A percentile compares a stretch with the other conserved stretches of the same genome.
These are phyloP conservation scores for Fibroporia radiculosa DNA, from an alignment of 768 basidiomycete species.

Conservation along the genomic window DNA sequence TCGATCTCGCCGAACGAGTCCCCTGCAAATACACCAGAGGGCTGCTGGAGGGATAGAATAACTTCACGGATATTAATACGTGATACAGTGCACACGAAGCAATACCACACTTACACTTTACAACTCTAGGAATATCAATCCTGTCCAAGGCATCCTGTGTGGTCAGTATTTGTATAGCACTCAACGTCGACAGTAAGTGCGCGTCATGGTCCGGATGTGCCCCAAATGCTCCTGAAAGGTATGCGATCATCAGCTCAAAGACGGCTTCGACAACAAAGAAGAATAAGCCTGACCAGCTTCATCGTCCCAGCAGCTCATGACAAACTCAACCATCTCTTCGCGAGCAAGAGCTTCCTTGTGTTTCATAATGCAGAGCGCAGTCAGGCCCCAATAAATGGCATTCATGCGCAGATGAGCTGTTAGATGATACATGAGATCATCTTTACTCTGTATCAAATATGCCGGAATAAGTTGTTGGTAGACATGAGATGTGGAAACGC, in stretches of 20 bases:
- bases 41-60: slow-evolving; percentile 77
- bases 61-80: slow-evolving; percentile 34
- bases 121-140: slow-evolving; percentile 62
- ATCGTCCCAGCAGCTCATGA: slow-evolving; percentile 94
- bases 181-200: slow-evolving; percentile 79
- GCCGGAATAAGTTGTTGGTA: too few relatives aligned
- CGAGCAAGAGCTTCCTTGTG: slow-evolving; percentile 70
- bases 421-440: slow-evolving; percentile 83
- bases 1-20: slow-evolving; percentile 90
- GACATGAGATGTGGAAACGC: slow-evolving; percentile 2
- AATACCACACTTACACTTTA: slow-evolving; percentile 50
- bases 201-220: slow-evolving; percentile 92
- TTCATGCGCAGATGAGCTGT: slow-evolving; percentile 93
- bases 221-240: slow-evolving; percentile 71
- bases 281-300: slow-evolving; percentile 53
- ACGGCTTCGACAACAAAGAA: background rate
- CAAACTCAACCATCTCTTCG: slow-evolving; percentile 82
- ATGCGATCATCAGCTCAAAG: background rate
- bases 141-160: slow-evolving; percentile 77
- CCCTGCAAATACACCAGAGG: slow-evolving; percentile 84
- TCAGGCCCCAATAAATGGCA: slow-evolving; percentile 95
- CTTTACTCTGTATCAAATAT: slow-evolving; percentile 47
- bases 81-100: background rate
- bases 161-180: slow-evolving; percentile 86
- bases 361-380: slow-evolving; percentile 77